Evolutionary conservation across 1,284 basidiomycete species (phyloP).

Genomic region (Neotropicomus parvogracilis): DNA sequence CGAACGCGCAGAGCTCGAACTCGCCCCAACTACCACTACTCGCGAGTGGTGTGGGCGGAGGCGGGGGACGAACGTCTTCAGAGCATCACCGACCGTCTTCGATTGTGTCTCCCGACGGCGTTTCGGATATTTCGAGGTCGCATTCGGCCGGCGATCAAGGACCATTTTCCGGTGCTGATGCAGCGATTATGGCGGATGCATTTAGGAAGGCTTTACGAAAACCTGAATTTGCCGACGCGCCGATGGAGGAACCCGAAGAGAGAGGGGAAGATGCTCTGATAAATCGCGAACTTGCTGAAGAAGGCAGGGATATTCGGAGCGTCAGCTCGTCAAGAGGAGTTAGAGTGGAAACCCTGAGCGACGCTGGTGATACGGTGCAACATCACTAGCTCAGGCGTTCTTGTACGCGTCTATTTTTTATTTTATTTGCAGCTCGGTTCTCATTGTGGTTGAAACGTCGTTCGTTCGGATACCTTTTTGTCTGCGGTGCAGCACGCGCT

Average conservation of each 20-base stretch:
- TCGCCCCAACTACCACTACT: slow-evolving; percentile 54
- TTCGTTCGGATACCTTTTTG: slow-evolving; percentile 36
- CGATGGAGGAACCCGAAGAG: slow-evolving; percentile 61
- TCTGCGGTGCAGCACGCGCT: slow-evolving; percentile 21
- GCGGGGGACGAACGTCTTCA: slow-evolving; percentile 28
- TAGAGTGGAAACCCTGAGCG: slow-evolving; percentile 65
- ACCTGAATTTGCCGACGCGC: slow-evolving; percentile 68
- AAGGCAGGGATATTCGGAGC: slow-evolving; percentile 77
- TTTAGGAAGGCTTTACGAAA: slow-evolving; percentile 80
- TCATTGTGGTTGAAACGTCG: slow-evolving; percentile 31
- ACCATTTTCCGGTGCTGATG: slow-evolving; percentile 75
- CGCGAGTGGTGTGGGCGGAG: slow-evolving; percentile 34
- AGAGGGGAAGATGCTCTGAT: slow-evolving; percentile 49
- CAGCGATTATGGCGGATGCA: slow-evolving; percentile 84
- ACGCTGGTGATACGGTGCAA: slow-evolving; percentile 51
- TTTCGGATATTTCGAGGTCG: slow-evolving; percentile 61
- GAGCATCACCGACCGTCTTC: slow-evolving; percentile 41
- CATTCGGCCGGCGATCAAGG: slow-evolving; percentile 56
- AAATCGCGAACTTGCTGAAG: slow-evolving; percentile 72
- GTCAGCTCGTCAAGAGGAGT: slow-evolving; percentile 74
- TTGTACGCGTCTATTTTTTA: slow-evolving; percentile 33
- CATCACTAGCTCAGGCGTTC: slow-evolving; percentile 41
- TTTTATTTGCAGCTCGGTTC: slow-evolving; percentile 32
- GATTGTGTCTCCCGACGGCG: slow-evolving; percentile 57
- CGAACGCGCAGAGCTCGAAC: slow-evolving; percentile 42